These are phyloP conservation scores for Fraxinus velutina DNA, from an alignment of 305 asterid species.

Conservation along the genomic window DNA sequence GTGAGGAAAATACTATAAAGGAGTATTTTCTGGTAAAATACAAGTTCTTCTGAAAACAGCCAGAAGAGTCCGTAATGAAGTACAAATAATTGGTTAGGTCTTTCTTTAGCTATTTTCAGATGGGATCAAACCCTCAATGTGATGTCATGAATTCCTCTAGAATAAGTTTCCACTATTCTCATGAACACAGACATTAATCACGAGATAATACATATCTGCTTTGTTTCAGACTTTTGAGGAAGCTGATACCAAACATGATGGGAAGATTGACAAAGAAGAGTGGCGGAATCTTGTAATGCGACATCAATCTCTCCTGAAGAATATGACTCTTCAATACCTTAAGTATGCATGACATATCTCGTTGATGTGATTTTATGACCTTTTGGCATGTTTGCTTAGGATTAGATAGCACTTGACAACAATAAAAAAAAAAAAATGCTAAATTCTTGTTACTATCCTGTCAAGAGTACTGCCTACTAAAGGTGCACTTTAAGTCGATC, in stretches of 20 bases:
- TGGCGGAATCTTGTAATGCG: conserved; percentile 72
- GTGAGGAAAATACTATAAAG: not conserved
- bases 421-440: not conserved
- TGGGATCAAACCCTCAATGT: not conserved
- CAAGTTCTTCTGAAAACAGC: not conserved
- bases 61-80: not conserved
- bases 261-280: conserved; percentile 86
- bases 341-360: conserved; percentile 45
- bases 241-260: conserved; percentile 84
- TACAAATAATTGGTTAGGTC: not conserved
- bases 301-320: conserved; percentile 82
- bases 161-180: not conserved
- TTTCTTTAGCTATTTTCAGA: not conserved
- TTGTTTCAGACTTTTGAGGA: conserved; percentile 83
- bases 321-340: conserved; percentile 88
- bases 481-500: not conserved
- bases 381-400: not conserved
- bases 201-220: conserved; percentile 4
- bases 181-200: not conserved
- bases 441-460: not conserved
- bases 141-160: not conserved
- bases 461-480: not conserved
- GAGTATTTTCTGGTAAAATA: not conserved
- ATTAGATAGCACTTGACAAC: not conserved
- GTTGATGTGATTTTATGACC: not conserved